Base-by-base conservation (phyloP, 2,329 filamentous ascomycete species). In the Microthyrium microscopicum region DNA sequence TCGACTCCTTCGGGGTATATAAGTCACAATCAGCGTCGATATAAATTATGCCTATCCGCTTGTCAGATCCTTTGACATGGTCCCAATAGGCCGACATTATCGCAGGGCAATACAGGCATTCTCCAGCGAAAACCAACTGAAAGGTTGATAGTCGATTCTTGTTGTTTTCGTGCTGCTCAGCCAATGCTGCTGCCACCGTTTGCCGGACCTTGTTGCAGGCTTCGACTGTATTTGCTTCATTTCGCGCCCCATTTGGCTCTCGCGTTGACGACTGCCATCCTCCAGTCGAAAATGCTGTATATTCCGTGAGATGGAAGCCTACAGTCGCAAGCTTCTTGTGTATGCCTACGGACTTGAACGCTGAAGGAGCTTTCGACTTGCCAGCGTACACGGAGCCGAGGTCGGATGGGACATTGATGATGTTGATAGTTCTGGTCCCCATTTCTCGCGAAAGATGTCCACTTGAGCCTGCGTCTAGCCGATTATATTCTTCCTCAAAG, bases 21-120 rank as follows among this genome's bases (percentile, higher is more conserved):
- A 44, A 19, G 32, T 46, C 42, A 20, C 41, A 39, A 27, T 44
- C 39, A 3, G 41, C 43, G 28, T 44, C 44, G n/a, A 44, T 35
- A 29, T 45, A 45, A 20, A 41, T 18, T 11, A 44, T 29, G 29
- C 40, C 42, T 0, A 44, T 29, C 5, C 30, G 20, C 33, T 38
- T 35, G 12, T 33, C 33, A 11, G 26, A 35, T 32, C 29, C 18
- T 17, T 17, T 15, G 5, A 39, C 26, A 25, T 40, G 28, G n/a
- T 20, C 5, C 25, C 35, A 40, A 27, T 33, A 39, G 18, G 37
- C 34, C 4, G 29, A 40, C 4, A 42, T 32, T 9, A 46, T 42
- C 13, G 30, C 39, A 11, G 40, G 42, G n/a, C 40, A 36, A 30
- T 43, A 44, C 18, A 42, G 31, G 26, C 41, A 44, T 40, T 46